Percentiles rank a stretch among this genome's conserved stretches.
Evolutionary conservation across 2,329 filamentous ascomycete species (phyloP).

Genomic region (Neonectria sp.): DNA sequence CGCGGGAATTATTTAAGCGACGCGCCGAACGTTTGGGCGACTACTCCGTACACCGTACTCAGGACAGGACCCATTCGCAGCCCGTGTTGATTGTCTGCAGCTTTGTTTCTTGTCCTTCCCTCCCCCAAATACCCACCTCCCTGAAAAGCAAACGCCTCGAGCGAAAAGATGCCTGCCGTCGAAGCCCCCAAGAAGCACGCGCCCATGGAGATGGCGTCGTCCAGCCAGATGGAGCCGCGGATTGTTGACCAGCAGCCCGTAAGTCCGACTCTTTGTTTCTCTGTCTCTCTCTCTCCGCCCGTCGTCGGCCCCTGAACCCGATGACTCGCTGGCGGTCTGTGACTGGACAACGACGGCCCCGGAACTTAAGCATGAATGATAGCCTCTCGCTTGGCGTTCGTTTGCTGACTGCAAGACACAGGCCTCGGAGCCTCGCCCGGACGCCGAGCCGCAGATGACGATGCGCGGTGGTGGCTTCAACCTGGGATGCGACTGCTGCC

Average conservation of each 20-base stretch:
- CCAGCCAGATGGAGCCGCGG: not conserved
- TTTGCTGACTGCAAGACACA: conserved; percentile 16
- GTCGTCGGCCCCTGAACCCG: not conserved
- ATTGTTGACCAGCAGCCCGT: conserved; percentile 37
- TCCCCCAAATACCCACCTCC: not conserved
- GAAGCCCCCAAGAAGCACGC: conserved; percentile 35
- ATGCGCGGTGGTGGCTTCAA: conserved; percentile 49
- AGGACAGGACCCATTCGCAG: not conserved
- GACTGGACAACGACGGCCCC: not conserved
- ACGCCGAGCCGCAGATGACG: conserved; percentile 41
- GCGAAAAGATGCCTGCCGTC: conserved; percentile 20
- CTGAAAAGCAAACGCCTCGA: not conserved
- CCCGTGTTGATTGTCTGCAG: not conserved
- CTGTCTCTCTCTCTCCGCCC: not conserved
- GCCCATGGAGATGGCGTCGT: conserved; percentile 34
- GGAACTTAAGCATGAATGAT: not conserved
- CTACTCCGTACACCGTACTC: not conserved
- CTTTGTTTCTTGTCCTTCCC: not conserved
- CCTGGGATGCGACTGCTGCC: conserved; percentile 49
- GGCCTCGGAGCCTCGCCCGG: conserved; percentile 44
- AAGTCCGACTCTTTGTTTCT: conserved; percentile 12
- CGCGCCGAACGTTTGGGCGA: not conserved
- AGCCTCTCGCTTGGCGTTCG: not conserved
- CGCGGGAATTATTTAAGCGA: conserved; percentile 22
- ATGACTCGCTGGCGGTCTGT: conserved; percentile 1